Conservation (phyloP, 169 alveolate species). For the Eimeria necatrix region DNA sequence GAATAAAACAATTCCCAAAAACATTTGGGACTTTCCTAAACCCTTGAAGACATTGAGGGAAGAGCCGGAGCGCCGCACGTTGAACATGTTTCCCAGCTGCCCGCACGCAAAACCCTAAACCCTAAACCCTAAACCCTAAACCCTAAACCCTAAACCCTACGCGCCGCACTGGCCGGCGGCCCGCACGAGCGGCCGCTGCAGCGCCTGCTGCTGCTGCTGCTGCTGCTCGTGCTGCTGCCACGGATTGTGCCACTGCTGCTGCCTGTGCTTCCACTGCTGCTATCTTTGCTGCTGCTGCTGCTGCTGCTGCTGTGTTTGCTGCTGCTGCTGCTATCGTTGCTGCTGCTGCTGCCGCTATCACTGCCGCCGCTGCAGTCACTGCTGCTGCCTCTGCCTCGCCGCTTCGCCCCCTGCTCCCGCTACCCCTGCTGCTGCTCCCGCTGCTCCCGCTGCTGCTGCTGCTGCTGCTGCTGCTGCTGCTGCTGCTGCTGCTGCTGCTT, state of each 20-base stretch:
- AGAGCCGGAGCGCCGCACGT: slow-evolving; percentile 89
- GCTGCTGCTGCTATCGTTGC: not conserved
- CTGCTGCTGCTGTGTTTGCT: not conserved
- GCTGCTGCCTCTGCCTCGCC: too few species aligned
- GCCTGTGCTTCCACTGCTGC: too few species aligned
- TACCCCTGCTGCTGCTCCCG: too few species aligned
- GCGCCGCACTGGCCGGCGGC: not conserved
- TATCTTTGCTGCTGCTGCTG: too few species aligned
- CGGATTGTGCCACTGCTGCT: too few species aligned
- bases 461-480: not conserved
- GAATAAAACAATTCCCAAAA: slow-evolving; percentile 17
- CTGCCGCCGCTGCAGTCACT: not conserved
- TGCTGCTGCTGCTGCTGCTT: too few species aligned
- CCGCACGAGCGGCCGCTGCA: not conserved
- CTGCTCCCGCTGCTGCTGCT: too few species aligned
- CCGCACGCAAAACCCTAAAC: too few species aligned
- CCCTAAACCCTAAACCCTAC: slow-evolving; percentile 80
- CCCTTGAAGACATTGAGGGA: slow-evolving; percentile 90
- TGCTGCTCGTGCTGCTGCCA: too few species aligned
- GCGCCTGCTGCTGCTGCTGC: not conserved
- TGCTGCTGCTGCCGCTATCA: not conserved
- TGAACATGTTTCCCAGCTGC: slow-evolving; percentile 87
- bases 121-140: too few species aligned
- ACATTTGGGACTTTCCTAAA: slow-evolving; percentile 73
- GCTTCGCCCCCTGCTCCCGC: too few species aligned